Conservation (phyloP, 805 yeast species). For the Myxozyma nipponensis region DNA sequence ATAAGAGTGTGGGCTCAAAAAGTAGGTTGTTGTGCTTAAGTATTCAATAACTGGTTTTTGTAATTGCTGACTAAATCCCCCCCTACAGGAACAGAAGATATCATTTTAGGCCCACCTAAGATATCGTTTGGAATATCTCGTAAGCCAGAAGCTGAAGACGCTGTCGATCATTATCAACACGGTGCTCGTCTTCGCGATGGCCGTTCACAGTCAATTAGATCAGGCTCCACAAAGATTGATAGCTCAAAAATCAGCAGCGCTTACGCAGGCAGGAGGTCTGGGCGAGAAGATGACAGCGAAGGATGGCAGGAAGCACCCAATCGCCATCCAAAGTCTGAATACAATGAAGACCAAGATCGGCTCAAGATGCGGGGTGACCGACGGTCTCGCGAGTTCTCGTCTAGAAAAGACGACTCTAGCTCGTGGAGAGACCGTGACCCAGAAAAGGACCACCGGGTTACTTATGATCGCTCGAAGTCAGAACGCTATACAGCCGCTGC, state of each 20-base stretch:
- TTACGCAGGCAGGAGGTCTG: neutral
- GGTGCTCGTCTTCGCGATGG: constrained; percentile 5
- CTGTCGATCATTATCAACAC: neutral
- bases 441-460: constrained; percentile 8
- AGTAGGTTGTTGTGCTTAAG: neutral
- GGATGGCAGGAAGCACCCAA: constrained; percentile 4
- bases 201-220: neutral
- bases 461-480: constrained; percentile 1
- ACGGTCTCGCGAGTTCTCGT: constrained; percentile 4
- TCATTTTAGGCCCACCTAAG: constrained; percentile 25
- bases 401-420: constrained; percentile 11
- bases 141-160: neutral
- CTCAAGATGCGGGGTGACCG: constrained; percentile 4
- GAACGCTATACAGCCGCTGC: neutral
- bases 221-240: neutral
- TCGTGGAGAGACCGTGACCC: constrained; percentile 24
- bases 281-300: constrained; percentile 2
- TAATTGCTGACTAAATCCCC: too few relatives aligned
- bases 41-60: neutral
- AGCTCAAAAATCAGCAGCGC: neutral
- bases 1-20: neutral
- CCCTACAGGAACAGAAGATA: constrained; percentile 13
- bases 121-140: constrained; percentile 19
- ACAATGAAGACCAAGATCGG: neutral
- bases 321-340: neutral